Percentiles rank a stretch among this genome's conserved stretches.
phyloP scores from a whole-genome alignment of 805 yeast genomes.

The Yamadazyma kitorensis region DNA sequence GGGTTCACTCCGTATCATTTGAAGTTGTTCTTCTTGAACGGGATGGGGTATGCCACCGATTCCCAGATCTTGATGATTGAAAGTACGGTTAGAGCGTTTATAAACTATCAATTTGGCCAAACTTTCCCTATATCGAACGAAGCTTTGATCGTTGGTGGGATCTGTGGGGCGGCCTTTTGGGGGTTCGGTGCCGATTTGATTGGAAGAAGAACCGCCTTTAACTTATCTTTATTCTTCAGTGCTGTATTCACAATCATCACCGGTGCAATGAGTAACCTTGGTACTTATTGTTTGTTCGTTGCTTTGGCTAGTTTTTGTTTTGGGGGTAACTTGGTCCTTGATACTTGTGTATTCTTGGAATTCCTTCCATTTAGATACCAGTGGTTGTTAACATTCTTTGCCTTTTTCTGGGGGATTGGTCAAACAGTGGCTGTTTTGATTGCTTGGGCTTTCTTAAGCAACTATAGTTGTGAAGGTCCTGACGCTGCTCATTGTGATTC shows the following conservation, averaged over 20 bases:
- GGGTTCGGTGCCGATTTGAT: constrained; percentile 55
- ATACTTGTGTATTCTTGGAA: constrained; percentile 9
- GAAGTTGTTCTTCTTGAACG: constrained; percentile 32
- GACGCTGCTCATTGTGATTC: constrained; percentile 39
- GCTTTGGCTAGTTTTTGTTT: constrained; percentile 44
- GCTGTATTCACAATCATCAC: constrained; percentile 51
- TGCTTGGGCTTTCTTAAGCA: constrained; percentile 57
- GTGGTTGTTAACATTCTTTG: constrained; percentile 50
- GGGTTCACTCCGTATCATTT: constrained; percentile 41
- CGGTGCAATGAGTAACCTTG: constrained; percentile 50
- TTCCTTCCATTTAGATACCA: constrained; percentile 49
- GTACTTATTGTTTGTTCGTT: constrained; percentile 49
- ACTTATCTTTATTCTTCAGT: constrained; percentile 45
- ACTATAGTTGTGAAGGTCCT: constrained; percentile 42
- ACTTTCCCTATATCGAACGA: constrained; percentile 24
- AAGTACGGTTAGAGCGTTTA: constrained; percentile 21
- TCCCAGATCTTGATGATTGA: constrained; percentile 25
- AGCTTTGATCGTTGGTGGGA: constrained; percentile 39
- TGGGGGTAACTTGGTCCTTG: constrained; percentile 49
- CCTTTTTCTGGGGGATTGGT: constrained; percentile 60
- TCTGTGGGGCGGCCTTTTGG: constrained; percentile 55
- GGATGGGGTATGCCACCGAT: constrained; percentile 38
- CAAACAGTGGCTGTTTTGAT: constrained; percentile 52
- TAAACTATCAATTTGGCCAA: constrained; percentile 26
- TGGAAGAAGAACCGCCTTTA: constrained; percentile 53